phyloP scores from a whole-genome alignment of 441 rosid species.

The Sinapis alba region DNA sequence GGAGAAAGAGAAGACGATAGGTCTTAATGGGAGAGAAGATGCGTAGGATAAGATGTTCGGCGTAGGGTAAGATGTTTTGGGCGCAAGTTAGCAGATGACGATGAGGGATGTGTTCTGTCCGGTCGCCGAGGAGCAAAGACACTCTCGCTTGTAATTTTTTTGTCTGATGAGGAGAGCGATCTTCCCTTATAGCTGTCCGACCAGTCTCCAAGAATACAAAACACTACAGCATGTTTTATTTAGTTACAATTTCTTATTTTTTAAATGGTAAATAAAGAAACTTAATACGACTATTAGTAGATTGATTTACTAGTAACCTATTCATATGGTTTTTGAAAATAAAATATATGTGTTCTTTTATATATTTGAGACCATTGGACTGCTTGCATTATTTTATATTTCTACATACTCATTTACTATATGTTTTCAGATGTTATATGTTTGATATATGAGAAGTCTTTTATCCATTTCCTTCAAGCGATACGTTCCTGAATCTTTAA shows the following conservation, averaged over 20 bases:
- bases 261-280: background rate
- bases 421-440: background rate
- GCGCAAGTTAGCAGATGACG: conserved; percentile 29
- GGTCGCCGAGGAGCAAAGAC: conserved; percentile 72
- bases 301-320: background rate
- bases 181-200: conserved; percentile 29
- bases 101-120: conserved; percentile 48
- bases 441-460: background rate
- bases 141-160: conserved; percentile 38
- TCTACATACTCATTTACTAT: background rate
- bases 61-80: conserved; percentile 20
- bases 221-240: background rate
- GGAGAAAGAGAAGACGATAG: conserved; percentile 24
- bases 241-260: background rate
- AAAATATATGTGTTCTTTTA: background rate
- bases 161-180: conserved; percentile 41
- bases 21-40: conserved; percentile 39
- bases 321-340: background rate
- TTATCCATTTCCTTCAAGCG: background rate
- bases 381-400: background rate
- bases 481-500: background rate
- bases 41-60: conserved; percentile 32
- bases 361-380: background rate
- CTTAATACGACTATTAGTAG: background rate
- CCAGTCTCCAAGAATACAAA: background rate